Conservation (phyloP, 2,329 filamentous ascomycete species). For the Dichotomopilus funicola region DNA sequence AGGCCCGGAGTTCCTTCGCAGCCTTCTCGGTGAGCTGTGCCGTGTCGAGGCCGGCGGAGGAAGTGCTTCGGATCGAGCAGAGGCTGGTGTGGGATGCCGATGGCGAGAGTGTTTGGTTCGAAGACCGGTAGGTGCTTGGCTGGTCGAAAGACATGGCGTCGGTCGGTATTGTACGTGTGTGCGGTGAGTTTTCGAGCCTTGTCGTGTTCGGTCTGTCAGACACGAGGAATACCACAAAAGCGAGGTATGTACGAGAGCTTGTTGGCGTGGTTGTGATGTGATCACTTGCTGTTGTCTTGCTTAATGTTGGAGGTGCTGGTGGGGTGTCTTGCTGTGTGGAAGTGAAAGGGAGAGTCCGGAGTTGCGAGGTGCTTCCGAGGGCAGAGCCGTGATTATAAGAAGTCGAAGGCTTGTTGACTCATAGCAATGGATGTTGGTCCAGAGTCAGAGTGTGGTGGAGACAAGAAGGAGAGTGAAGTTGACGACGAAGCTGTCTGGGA, state of each 20-base stretch:
- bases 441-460: slow-evolving; percentile 14
- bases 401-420: slow-evolving; percentile 21
- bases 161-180: not conserved
- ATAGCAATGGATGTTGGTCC: slow-evolving; percentile 18
- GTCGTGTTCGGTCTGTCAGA: not conserved
- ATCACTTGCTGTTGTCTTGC: slow-evolving; percentile 2
- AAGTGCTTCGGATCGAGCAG: slow-evolving; percentile 65
- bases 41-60: slow-evolving; percentile 46
- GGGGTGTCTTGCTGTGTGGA: too few relatives aligned
- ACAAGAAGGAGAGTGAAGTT: slow-evolving; percentile 18
- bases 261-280: slow-evolving; percentile 1
- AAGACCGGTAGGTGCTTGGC: slow-evolving; percentile 29
- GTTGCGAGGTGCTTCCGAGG: slow-evolving; percentile 13
- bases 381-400: slow-evolving; percentile 19
- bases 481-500: slow-evolving; percentile 20
- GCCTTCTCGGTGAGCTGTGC: slow-evolving; percentile 66
- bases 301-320: slow-evolving; percentile 2
- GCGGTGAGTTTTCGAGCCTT: not conserved
- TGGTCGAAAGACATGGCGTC: slow-evolving; percentile 50
- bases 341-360: slow-evolving; percentile 4
- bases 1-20: slow-evolving; percentile 72
- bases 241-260: not conserved
- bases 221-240: not conserved
- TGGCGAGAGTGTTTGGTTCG: slow-evolving; percentile 42
- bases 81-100: slow-evolving; percentile 82